Percentiles rank a stretch among this genome's conserved stretches.
Evolutionary conservation across 495 filamentous ascomycete species (phyloP).

Genomic region (Copromyces sp.): DNA sequence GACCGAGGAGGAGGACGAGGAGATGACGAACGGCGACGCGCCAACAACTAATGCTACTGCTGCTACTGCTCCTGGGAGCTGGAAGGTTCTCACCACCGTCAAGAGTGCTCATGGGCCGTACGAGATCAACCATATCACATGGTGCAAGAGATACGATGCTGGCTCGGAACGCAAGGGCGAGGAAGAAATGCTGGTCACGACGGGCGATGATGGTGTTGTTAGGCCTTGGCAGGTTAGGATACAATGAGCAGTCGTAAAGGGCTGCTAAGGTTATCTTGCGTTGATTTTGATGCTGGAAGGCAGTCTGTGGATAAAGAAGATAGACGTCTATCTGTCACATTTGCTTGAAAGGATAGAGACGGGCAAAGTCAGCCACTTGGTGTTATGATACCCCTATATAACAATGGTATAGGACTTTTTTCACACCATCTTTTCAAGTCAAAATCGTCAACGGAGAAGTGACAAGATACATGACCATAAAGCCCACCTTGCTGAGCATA

Average conservation of each 20-base stretch:
- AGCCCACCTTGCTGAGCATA: not conserved
- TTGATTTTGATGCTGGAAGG: not conserved
- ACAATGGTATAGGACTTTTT: not conserved
- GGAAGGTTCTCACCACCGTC: constrained; percentile 56
- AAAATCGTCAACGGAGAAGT: not conserved
- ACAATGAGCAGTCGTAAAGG: not conserved
- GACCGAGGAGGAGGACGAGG: constrained; percentile 28
- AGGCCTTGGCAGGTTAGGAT: constrained; percentile 51
- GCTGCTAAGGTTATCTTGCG: not conserved
- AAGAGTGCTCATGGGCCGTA: constrained; percentile 76
- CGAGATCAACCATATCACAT: constrained; percentile 83
- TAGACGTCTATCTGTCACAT: not conserved
- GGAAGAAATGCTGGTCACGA: constrained; percentile 69
- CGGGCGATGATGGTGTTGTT: constrained; percentile 71
- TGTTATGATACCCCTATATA: not conserved
- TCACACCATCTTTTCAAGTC: not conserved
- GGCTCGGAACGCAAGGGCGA: constrained; percentile 36
- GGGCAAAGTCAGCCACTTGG: not conserved
- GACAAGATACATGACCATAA: not conserved
- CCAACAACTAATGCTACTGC: constrained; percentile 17
- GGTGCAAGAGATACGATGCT: constrained; percentile 55
- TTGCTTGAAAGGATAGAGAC: not conserved
- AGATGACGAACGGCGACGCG: constrained; percentile 10
- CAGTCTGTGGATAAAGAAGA: not conserved
- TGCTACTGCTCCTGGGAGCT: constrained; percentile 37